phyloP scores from a whole-genome alignment of 1,139 yeast species.

The Yamadazyma aaseri region DNA sequence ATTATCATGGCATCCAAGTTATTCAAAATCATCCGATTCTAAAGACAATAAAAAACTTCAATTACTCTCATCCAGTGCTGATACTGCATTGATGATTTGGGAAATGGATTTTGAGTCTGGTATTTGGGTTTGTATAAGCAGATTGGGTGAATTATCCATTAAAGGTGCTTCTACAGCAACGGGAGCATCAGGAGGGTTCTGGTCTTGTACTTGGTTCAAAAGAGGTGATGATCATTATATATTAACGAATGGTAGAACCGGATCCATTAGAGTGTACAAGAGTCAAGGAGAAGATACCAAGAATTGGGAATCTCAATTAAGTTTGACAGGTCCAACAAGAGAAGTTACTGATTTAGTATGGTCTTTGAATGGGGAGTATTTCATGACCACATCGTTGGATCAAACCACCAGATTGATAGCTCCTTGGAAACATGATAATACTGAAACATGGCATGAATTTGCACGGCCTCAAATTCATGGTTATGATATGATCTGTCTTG shows the following conservation, averaged over 20 bases:
- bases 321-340: slow-evolving; percentile 73
- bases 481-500: slow-evolving; percentile 89
- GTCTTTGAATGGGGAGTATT: slow-evolving; percentile 66
- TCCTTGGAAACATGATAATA: slow-evolving; percentile 42
- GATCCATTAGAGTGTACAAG: slow-evolving; percentile 83
- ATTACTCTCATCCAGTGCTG: slow-evolving; percentile 86
- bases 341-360: slow-evolving; percentile 81
- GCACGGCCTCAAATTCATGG: slow-evolving; percentile 99
- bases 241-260: slow-evolving; percentile 85
- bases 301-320: slow-evolving; percentile 56
- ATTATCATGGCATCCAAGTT: slow-evolving; percentile 70
- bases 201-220: slow-evolving; percentile 82
- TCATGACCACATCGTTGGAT: slow-evolving; percentile 78
- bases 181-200: slow-evolving; percentile 97
- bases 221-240: slow-evolving; percentile 39
- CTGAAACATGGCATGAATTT: slow-evolving; percentile 78
- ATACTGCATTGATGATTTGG: slow-evolving; percentile 95
- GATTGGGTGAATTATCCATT: slow-evolving; percentile 89
- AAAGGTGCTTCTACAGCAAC: slow-evolving; percentile 99
- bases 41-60: slow-evolving; percentile 38
- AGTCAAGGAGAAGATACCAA: slow-evolving; percentile 28
- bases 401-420: slow-evolving; percentile 90
- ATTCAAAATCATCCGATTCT: slow-evolving; percentile 3
- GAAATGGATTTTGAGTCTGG: slow-evolving; percentile 85
- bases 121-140: slow-evolving; percentile 78